Base-by-base conservation (phyloP, 371 early-diverging fungal genomes). In the Mucor piriformis region DNA sequence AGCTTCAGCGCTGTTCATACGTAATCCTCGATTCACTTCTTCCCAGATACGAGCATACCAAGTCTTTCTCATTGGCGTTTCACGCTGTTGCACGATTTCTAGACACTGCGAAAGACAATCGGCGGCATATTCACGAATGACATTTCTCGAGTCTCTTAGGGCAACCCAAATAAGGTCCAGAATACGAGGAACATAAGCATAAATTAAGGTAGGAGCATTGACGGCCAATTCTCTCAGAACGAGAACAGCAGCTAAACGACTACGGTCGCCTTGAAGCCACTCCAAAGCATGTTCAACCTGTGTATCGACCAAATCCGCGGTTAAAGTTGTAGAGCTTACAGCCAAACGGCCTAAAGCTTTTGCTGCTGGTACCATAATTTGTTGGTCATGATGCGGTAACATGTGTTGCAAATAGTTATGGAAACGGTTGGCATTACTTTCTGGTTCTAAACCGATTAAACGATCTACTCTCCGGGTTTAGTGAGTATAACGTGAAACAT, bases 251-350 rank as follows among this genome's bases (percentile, higher is more conserved):
- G 96, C 93, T 67, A 92, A 85, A 38, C 95, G 79, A 51, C 92
- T 77, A 1, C 87, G 79, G 56, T 95, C 95, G 34, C 88, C 91
- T 72, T 92, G 93, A 37, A 96, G 75, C 92, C 93, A 95, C 70
- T 96, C 96, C 20, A 96, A 61, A 0, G 94, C 91, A 54, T 92
- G 79, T 65, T 92, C 92, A 8, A 94, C 89, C 72, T 96, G 94
- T 48, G 88, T 88, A 56, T 94, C 93, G 3, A 94, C 93, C 53
- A 90, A 83, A 62, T 93, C 92, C 6, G 94, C 88, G 3, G 91
- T 92, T 37, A 92, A 75, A 0, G 92, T 88, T 15, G 90, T 88
- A 21, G 92, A 89, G 46, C 89, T 83, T 13, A 84, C 80, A 0
- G 91, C 93, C 62, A 93, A 71, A 16, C 85, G 82, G 82, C 94